Conservation (phyloP, 495 filamentous ascomycete genomes). For the Collariella sp. region DNA sequence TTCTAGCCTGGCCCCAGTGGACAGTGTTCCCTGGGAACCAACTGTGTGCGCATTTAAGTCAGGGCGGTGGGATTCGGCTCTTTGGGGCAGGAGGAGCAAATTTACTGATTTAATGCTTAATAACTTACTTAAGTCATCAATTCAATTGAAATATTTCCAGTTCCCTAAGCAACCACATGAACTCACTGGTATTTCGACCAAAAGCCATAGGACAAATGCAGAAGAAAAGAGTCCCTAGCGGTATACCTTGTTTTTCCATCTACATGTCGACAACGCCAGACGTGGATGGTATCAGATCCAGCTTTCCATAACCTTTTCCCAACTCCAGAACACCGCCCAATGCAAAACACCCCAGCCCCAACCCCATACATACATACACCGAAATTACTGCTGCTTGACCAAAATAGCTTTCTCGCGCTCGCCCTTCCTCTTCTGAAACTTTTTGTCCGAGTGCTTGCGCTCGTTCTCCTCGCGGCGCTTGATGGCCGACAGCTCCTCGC, state of each 20-base stretch:
- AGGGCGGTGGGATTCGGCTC: too few relatives aligned
- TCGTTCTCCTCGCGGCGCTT: slow-evolving; percentile 92
- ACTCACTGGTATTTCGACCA: too few relatives aligned
- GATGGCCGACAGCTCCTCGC: slow-evolving; percentile 74
- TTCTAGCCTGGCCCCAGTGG: too few relatives aligned
- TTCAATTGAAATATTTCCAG: too few relatives aligned
- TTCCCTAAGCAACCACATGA: too few relatives aligned
- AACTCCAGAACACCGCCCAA: slow-evolving; percentile 20
- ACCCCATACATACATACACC: not conserved
- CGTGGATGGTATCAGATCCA: slow-evolving; percentile 22
- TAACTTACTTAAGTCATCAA: too few relatives aligned
- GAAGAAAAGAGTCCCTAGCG: too few relatives aligned
- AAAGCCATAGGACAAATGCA: too few relatives aligned
- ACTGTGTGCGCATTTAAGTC: too few relatives aligned
- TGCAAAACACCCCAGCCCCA: slow-evolving; percentile 5
- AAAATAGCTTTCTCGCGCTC: slow-evolving; percentile 94
- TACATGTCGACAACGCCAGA: slow-evolving; percentile 13
- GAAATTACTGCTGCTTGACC: slow-evolving; percentile 58
- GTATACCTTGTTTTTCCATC: not conserved
- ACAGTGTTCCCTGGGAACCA: too few relatives aligned
- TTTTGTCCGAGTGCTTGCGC: slow-evolving; percentile 79
- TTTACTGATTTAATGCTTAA: too few relatives aligned
- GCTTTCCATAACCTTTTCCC: not conserved
- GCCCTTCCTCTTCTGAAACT: slow-evolving; percentile 58
- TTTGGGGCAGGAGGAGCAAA: too few relatives aligned